phyloP scores from a whole-genome alignment of 2,329 filamentous ascomycete species.

The Phoma herbarum region DNA sequence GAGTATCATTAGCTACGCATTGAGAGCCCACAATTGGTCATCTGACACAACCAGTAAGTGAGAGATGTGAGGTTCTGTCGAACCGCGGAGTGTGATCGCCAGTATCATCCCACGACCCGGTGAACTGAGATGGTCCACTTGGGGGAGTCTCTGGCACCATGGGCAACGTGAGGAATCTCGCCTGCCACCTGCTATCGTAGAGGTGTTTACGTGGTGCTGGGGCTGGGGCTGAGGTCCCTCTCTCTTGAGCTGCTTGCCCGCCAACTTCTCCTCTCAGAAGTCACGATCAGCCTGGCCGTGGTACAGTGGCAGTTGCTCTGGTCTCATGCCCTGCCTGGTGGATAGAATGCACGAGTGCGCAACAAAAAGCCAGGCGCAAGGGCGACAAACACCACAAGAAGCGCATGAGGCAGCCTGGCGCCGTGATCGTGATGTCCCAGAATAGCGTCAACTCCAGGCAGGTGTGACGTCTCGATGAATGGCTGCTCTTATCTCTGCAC shows the following conservation, averaged over 20 bases:
- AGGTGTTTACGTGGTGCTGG: conserved; percentile 4
- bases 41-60: conserved; percentile 24
- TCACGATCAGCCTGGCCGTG: conserved; percentile 2
- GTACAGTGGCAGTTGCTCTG: conserved; percentile 15
- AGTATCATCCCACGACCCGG: conserved; percentile 21
- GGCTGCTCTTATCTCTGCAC: conserved; percentile 21
- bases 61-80: conserved; percentile 15
- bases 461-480: conserved; percentile 22
- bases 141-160: conserved; percentile 3
- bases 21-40: conserved; percentile 27
- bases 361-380: conserved; percentile 22
- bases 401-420: conserved; percentile 13
- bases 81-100: conserved; percentile 22
- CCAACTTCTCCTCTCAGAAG: not conserved
- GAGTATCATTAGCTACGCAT: conserved; percentile 24
- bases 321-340: conserved; percentile 15
- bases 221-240: conserved; percentile 8
- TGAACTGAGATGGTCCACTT: conserved; percentile 13
- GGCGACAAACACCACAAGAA: conserved; percentile 10
- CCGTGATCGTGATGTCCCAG: conserved; percentile 20
- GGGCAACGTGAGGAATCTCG: conserved; percentile 1
- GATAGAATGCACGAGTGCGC: conserved; percentile 7
- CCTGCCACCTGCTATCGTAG: not conserved
- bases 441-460: conserved; percentile 19
- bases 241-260: conserved; percentile 10